Evolutionary conservation across 768 basidiomycete genomes (phyloP).

Genomic region (Gloeostereum incarnatum): DNA sequence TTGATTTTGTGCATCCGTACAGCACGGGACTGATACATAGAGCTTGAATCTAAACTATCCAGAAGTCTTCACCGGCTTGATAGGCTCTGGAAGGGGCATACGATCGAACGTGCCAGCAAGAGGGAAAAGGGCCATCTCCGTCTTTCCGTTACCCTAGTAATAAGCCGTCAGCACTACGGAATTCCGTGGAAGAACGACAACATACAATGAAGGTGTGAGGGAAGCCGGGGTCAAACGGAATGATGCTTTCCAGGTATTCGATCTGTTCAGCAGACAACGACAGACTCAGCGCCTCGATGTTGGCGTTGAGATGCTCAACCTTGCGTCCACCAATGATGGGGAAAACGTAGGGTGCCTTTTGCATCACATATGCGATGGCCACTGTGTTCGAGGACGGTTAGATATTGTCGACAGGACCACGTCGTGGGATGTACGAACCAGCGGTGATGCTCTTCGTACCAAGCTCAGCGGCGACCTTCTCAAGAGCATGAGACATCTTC

Average conservation of each 20-base stretch:
- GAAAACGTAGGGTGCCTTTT: constrained; percentile 35
- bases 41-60: too few species aligned
- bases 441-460: constrained; percentile 24
- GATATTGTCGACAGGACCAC: too few species aligned
- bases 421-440: constrained; percentile 14
- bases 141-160: too few species aligned
- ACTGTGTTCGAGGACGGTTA: too few species aligned
- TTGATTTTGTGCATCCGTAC: too few species aligned
- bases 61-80: too few species aligned
- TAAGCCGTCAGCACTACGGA: too few species aligned
- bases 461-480: constrained; percentile 26
- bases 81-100: too few species aligned
- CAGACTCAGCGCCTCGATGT: constrained; percentile 33
- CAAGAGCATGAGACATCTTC: constrained; percentile 21
- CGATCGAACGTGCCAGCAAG: too few species aligned
- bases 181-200: too few species aligned
- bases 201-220: constrained; percentile 5
- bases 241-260: constrained; percentile 22
- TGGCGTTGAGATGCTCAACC: constrained; percentile 29
- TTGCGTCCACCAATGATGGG: constrained; percentile 34
- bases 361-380: constrained; percentile 35
- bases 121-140: too few species aligned
- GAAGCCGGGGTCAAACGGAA: constrained; percentile 5
- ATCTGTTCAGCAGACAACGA: constrained; percentile 27
- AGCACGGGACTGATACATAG: too few species aligned